A percentile compares a stretch with the other conserved stretches of the same genome.
phyloP scores from a whole-genome alignment of 441 rosid genomes.

The Bruguiera hainesii region DNA sequence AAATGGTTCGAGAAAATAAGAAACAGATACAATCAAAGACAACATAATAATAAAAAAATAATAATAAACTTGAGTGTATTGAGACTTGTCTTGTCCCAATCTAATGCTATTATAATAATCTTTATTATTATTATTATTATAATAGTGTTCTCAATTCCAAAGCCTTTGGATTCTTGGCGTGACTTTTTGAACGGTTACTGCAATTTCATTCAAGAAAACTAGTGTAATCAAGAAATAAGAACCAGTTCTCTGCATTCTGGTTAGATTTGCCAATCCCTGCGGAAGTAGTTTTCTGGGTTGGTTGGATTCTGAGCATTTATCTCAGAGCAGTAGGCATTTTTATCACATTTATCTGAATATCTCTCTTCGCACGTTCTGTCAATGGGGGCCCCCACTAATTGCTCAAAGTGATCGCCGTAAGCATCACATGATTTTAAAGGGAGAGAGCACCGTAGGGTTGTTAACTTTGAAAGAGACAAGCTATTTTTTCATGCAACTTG shows the following conservation, averaged over 20 bases:
- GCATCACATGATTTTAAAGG: slow-evolving; percentile 17
- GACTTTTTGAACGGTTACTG: no score
- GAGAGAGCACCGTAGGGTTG: slow-evolving; percentile 8
- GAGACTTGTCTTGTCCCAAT: no score
- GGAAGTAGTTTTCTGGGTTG: neutral
- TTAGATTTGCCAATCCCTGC: neutral
- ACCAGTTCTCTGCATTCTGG: slow-evolving; percentile 15
- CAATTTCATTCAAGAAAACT: no score
- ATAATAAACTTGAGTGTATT: no score
- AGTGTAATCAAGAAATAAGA: neutral
- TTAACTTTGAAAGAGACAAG: slow-evolving; percentile 33
- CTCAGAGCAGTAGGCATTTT: neutral
- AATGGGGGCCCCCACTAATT: slow-evolving; percentile 13
- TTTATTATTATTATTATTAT: no score
- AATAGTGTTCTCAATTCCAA: no score
- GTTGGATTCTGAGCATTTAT: neutral
- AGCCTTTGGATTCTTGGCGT: no score
- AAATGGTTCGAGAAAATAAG: no score
- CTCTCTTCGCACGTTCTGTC: neutral
- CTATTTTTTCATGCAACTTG: slow-evolving; percentile 18
- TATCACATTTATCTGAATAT: no score
- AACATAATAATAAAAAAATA: no score
- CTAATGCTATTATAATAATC: no score
- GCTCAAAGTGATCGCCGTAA: slow-evolving; percentile 27
- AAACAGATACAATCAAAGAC: no score